Evolutionary conservation across 1,284 basidiomycete species (phyloP), one percentile per base, ranked within the genome.

Genomic region (Pseudozyma pruni): DNA sequence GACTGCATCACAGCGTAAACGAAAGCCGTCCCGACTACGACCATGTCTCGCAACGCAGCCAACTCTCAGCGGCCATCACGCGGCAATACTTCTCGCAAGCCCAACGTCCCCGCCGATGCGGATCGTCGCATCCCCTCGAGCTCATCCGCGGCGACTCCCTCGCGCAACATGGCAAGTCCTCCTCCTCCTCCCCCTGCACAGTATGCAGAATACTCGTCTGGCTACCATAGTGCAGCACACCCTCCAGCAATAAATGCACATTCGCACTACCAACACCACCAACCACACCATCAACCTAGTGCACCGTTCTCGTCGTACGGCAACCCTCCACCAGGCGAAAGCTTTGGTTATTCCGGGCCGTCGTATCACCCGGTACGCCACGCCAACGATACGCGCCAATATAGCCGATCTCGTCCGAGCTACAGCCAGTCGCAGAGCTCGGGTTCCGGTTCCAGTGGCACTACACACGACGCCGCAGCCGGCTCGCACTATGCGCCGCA

Each of bases 381-480:
- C 35, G 34, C 17, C 29, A 43, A 35, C 17, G 61, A 58, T 20
- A 9, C 50, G n/a, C 46, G 38, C 39, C 46, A 39, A 29, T 64
- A 33, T 16, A 32, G 55, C 22, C 61, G 41, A 4, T 45, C 41
- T 16, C 61, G 40, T 22, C 50, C 55, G 2, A 44, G 41, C 20
- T 55, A 54, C 17, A 45, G 54, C 32, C 43, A 49, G 13, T 58
- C 61, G n/a, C 54, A 58, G 32, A 64, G 61, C 51, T 64, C 61
- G 6, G 55, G 34, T 16, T 58, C 61, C 13, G 51, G 54, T 2
- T 40, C 40, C 25, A 32, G 27, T 7, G 19, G 45, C 6, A 25
- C 55, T 19, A 38, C 50, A 6, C 55, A 54, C 41, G 55, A 58
- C 22, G 37, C 40, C 9, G 55, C 42, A 17, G 11, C 50, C 10